Base-by-base conservation (phyloP, 352 stramenopile species). In the Salisapilia sapeloensis region DNA sequence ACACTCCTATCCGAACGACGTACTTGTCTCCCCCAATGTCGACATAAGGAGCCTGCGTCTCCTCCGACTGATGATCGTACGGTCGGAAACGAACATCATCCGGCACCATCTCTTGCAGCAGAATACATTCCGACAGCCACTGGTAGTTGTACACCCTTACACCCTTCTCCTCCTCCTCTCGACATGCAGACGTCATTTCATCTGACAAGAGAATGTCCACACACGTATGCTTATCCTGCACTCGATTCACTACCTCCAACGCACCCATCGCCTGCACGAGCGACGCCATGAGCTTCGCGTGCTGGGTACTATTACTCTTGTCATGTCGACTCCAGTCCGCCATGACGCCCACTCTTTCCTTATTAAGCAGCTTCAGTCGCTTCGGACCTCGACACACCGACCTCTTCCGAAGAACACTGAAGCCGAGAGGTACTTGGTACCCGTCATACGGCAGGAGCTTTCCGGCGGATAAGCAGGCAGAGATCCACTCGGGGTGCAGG, bases 401-500 rank as follows among this genome's bases (percentile, higher is more conserved):
- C 43, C 71, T 79, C 6, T 50, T 50, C 24, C 57, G 79, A 0
- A 49, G 57, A 14, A 75, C 45, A 1, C 63, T 79, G 41, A 74
- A 80, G 1, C 70, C 70, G 17, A 53, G 74, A 21, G 70, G 70
- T 5, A 86, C 56, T 34, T 49, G 58, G 40, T 79, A 89, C 6
- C 74, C 66, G 13, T 78, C 55, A 11, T 85, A 77, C 3, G 71
- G 57, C 24, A 81, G 27, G n/a, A 69, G 38, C 19, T 50, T 28
- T 1, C 47, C 50, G n/a, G 41, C 40, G 23, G 59, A 54, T 28
- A 75, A 63, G 31, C 74, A 85, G 30, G 53, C 53, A 17, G 70
- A 60, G 9, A 89, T 58, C 74, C 74, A 89, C 27, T 85, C 74
- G 0, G 74, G 65, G 44, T 89, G 74, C 12, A 89, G 50, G 3